Conservation (phyloP, 2,329 filamentous ascomycete species). For the Apiospora koreana region DNA sequence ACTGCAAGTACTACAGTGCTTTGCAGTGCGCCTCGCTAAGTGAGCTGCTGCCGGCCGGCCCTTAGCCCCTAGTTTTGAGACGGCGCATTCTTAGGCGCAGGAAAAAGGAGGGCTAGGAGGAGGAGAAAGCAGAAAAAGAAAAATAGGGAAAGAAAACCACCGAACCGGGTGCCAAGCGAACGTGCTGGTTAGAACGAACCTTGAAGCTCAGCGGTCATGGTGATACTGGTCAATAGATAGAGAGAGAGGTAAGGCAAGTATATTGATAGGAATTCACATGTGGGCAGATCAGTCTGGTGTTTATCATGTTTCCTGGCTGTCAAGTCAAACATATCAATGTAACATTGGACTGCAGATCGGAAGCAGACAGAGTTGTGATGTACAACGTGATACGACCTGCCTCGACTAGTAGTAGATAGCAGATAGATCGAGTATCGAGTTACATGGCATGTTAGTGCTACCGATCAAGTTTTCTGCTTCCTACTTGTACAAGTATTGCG, state of each 20-base stretch:
- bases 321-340: not conserved
- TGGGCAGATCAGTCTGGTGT: not conserved
- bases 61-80: not conserved
- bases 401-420: not conserved
- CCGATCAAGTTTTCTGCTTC: not conserved
- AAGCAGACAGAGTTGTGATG: not conserved
- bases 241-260: too few relatives aligned
- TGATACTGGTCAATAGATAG: too few relatives aligned
- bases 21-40: not conserved
- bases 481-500: too few relatives aligned
- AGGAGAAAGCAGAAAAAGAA: not conserved
- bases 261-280: not conserved
- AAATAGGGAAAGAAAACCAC: not conserved
- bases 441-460: not conserved
- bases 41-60: not conserved
- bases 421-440: not conserved
- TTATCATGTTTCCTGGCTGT: not conserved
- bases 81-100: slow-evolving; percentile 3
- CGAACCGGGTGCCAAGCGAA: not conserved
- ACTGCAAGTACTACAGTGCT: not conserved
- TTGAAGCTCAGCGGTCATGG: too few relatives aligned
- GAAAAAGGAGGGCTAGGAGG: not conserved
- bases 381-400: not conserved
- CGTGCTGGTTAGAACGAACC: too few relatives aligned
- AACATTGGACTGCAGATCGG: not conserved